Evolutionary conservation across 1,284 basidiomycete species (phyloP).

Genomic region (Heliocybe sulcata): DNA sequence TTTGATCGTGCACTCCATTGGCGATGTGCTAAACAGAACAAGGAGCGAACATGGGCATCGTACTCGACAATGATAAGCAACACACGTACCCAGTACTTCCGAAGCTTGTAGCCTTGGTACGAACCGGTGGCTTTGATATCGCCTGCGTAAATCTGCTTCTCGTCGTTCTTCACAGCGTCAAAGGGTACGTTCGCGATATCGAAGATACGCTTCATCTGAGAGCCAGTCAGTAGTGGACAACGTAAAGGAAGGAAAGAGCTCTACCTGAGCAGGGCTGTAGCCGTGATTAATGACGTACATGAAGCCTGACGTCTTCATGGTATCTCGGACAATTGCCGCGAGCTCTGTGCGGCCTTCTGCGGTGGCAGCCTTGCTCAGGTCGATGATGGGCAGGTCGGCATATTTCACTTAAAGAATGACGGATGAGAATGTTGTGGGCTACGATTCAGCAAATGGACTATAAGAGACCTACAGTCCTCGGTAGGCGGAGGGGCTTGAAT

Average conservation of each 20-base stretch:
- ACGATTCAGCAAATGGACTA: too few species aligned
- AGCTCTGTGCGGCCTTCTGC: conserved; percentile 39
- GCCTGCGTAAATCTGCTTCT: conserved; percentile 46
- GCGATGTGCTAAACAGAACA: conserved; percentile 53
- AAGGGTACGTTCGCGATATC: conserved; percentile 64
- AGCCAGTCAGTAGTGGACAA: neutral
- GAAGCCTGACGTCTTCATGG: conserved; percentile 54
- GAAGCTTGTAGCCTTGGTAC: conserved; percentile 53
- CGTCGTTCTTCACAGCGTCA: conserved; percentile 39
- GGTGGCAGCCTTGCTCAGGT: conserved; percentile 43
- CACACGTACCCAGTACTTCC: conserved; percentile 52
- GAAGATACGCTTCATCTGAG: conserved; percentile 41
- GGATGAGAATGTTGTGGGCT: too few species aligned
- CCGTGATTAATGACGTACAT: conserved; percentile 60
- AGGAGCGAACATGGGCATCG: too few species aligned
- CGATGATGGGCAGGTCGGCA: conserved; percentile 59
- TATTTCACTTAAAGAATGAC: conserved; percentile 57
- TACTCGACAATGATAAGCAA: too few species aligned
- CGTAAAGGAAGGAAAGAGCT: conserved; percentile 2
- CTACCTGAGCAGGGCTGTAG: conserved; percentile 36
- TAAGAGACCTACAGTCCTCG: too few species aligned
- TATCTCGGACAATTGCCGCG: conserved; percentile 42
- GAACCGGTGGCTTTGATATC: conserved; percentile 43
- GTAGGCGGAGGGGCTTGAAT: too few species aligned
- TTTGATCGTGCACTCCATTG: conserved; percentile 49